Base-by-base conservation (phyloP, 768 basidiomycete genomes). In the Russula sp. region DNA sequence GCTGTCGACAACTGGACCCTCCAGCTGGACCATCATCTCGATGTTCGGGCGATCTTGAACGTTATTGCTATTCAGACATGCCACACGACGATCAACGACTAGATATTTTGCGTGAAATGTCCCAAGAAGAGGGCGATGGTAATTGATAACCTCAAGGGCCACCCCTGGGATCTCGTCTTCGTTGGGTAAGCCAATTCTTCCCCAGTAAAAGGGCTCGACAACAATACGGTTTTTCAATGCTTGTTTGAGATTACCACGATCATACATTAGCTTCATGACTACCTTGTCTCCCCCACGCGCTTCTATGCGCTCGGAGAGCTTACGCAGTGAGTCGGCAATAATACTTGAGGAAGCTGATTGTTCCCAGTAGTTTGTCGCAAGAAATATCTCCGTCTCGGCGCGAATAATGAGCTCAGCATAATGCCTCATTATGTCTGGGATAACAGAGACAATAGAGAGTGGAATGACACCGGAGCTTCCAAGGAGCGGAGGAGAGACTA, bases 61-160 rank as follows among this genome's bases (percentile, higher is more conserved):
- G 59, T 88, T 88, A 72, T 87, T 87, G 53, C 79, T 81, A 70
- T 84, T 83, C 56, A 88, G 71, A 57, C 86, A 71, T 0, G 83
- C 86, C 39, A 86, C 74, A 66, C 81, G 82, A n/a, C 85, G 76
- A 69, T 89, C 87, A 1, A 87, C 81, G 46, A 88, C 74, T 73
- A 87, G 75, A 68, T 82, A 87, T 68, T 88, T 88, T 49, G 82
- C 80, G 66, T 89, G 87, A 71, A 87, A 88, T 0, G 86, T 88
- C 13, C 86, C 85, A 3, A 84, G 70, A 22, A 84, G 63, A 3
- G 81, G 81, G 71, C 72, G 77, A 63, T 82, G 79, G 61, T 76
- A 82, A 65, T 82, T 83, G 65, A 86, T 73, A 39, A 87, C 80
- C 68, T 87, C 79, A 51, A 87, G 75, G 29, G 81, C 76, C 42